A percentile compares a stretch with the other conserved stretches of the same genome.
These are phyloP conservation scores for Cladosporium sp. DNA, from an alignment of 2,329 filamentous ascomycete genomes.

Conservation along the genomic window DNA sequence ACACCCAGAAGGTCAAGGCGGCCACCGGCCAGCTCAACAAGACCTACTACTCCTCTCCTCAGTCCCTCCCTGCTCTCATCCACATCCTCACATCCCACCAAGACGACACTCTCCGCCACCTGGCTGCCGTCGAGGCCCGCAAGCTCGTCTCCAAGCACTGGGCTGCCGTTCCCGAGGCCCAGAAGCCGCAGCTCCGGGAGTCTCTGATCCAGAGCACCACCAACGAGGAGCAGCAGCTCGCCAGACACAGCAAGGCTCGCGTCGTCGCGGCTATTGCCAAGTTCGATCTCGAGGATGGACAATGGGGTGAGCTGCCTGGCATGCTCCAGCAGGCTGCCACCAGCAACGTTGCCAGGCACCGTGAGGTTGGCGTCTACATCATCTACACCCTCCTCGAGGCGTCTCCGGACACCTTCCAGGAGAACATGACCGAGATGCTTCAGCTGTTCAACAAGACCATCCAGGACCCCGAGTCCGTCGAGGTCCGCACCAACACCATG, in stretches of 20 bases:
- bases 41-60: conserved; percentile 84
- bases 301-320: conserved; percentile 79
- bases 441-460: conserved; percentile 83
- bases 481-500: conserved; percentile 93
- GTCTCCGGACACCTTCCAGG: conserved; percentile 78
- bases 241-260: conserved; percentile 83
- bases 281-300: conserved; percentile 80
- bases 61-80: conserved; percentile 80
- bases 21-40: conserved; percentile 89
- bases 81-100: conserved; percentile 83
- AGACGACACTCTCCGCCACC: conserved; percentile 72
- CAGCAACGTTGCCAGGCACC: conserved; percentile 71
- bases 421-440: conserved; percentile 78
- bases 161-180: conserved; percentile 67
- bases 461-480: conserved; percentile 82
- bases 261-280: conserved; percentile 85
- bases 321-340: conserved; percentile 77
- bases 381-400: conserved; percentile 89
- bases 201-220: conserved; percentile 82
- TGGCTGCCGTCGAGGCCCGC: conserved; percentile 86
- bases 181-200: conserved; percentile 78
- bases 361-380: conserved; percentile 90
- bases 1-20: conserved; percentile 75
- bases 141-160: conserved; percentile 85
- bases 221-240: conserved; percentile 72